Conservation (phyloP, 2,329 filamentous ascomycete genomes). For the Penicillium sp. region DNA sequence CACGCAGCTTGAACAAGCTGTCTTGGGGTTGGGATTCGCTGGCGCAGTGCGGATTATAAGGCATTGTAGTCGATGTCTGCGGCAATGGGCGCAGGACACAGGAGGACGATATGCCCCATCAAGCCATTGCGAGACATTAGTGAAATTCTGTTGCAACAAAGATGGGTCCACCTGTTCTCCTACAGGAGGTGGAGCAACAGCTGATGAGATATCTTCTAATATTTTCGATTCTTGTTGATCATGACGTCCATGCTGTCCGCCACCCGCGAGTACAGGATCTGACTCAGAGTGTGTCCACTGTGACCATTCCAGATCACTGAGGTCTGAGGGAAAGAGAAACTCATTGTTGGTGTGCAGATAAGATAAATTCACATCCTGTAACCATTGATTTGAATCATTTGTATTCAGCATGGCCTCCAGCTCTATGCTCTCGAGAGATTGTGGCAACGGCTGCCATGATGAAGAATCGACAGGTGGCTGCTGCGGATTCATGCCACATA, state of each 20-base stretch:
- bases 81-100: conserved; percentile 48
- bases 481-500: conserved; percentile 13
- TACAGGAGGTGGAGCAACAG: not conserved
- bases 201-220: not conserved
- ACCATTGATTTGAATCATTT: not conserved
- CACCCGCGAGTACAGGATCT: not conserved
- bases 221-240: not conserved
- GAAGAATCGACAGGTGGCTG: not conserved
- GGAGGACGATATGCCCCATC: conserved; percentile 47
- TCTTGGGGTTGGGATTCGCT: conserved; percentile 51
- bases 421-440: conserved; percentile 11
- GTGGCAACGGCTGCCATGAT: conserved; percentile 9
- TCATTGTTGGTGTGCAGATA: not conserved
- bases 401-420: conserved; percentile 8
- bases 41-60: conserved; percentile 49
- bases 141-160: conserved; percentile 6
- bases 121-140: conserved; percentile 34
- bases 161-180: not conserved
- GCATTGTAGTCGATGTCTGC: conserved; percentile 48
- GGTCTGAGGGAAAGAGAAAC: conserved; percentile 15
- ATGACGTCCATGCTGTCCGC: not conserved
- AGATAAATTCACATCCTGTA: not conserved
- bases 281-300: conserved; percentile 10
- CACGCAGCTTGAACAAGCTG: conserved; percentile 53
- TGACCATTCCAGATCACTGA: conserved; percentile 9